Evolutionary conservation across 1,284 basidiomycete species (phyloP).

Genomic region (Amylostereum areolatum): DNA sequence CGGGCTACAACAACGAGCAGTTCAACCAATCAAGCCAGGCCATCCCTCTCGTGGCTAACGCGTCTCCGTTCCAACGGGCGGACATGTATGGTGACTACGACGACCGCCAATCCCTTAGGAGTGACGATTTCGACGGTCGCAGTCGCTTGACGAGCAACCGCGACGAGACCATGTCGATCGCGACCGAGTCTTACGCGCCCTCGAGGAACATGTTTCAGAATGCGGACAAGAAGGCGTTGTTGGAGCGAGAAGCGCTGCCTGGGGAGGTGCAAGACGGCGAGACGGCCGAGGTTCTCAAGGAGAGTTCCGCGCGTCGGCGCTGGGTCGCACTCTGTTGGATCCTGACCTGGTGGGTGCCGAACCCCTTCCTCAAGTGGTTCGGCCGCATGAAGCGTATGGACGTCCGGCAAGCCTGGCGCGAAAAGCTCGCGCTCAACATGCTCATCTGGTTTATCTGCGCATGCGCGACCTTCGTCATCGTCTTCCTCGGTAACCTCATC

Average conservation of each 20-base stretch:
- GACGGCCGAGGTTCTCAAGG: conserved; percentile 82
- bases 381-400: conserved; percentile 94
- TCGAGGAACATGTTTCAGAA: conserved; percentile 93
- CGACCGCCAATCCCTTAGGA: conserved; percentile 70
- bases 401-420: conserved; percentile 93
- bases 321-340: conserved; percentile 90
- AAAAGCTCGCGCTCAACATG: conserved; percentile 94
- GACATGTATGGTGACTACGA: conserved; percentile 74
- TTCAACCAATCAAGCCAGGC: conserved; percentile 54
- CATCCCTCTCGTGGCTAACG: conserved; percentile 73
- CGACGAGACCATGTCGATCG: conserved; percentile 76
- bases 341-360: conserved; percentile 91
- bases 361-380: conserved; percentile 60
- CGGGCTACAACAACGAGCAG: conserved; percentile 40
- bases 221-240: conserved; percentile 64
- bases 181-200: conserved; percentile 88
- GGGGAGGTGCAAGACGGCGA: conserved; percentile 81
- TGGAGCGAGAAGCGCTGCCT: conserved; percentile 76
- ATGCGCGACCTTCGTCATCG: conserved; percentile 90
- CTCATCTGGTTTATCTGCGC: conserved; percentile 94
- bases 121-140: conserved; percentile 70
- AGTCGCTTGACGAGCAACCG: conserved; percentile 70
- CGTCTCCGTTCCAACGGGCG: conserved; percentile 69
- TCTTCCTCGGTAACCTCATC: conserved; percentile 82
- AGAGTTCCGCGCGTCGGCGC: conserved; percentile 70